Percentiles rank a stretch among this genome's conserved stretches.
These are phyloP conservation scores for Coemansia sp. DNA, from an alignment of 192 early-diverging fungal genomes.

Conservation along the genomic window DNA sequence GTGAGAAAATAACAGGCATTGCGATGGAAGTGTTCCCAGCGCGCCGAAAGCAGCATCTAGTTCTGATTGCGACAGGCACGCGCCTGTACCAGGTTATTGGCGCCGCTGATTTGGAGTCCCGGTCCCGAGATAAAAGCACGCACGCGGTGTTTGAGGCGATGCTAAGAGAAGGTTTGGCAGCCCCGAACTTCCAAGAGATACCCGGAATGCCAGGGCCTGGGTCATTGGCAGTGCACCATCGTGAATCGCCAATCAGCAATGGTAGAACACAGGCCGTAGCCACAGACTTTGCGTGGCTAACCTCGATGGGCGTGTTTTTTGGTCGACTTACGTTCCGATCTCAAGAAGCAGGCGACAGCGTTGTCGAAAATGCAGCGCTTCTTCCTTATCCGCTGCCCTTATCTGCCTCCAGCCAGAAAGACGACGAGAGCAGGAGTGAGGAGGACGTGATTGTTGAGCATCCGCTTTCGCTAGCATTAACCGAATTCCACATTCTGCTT, in stretches of 20 bases:
- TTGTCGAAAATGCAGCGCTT: constrained; percentile 79
- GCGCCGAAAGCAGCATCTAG: constrained; percentile 72
- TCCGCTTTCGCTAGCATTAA: constrained; percentile 79
- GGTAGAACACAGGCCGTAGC: constrained; percentile 21
- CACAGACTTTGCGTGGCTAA: constrained; percentile 88
- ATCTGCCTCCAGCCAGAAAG: neutral
- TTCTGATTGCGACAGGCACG: constrained; percentile 79
- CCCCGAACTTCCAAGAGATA: constrained; percentile 68
- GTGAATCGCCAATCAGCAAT: constrained; percentile 12
- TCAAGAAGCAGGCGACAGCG: constrained; percentile 73
- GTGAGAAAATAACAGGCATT: constrained; percentile 77
- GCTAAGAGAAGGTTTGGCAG: constrained; percentile 70
- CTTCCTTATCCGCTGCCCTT: constrained; percentile 73
- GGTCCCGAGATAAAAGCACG: constrained; percentile 45
- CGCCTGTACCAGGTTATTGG: constrained; percentile 95
- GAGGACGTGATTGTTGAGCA: constrained; percentile 42
- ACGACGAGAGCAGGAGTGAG: constrained; percentile 2
- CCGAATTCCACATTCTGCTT: constrained; percentile 88
- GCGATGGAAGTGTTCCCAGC: constrained; percentile 81
- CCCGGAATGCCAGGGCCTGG: constrained; percentile 56
- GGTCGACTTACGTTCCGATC: constrained; percentile 80
- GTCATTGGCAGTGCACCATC: constrained; percentile 38
- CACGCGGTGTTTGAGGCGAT: constrained; percentile 75
- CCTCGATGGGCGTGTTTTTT: constrained; percentile 85
- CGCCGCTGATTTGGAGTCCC: constrained; percentile 49